phyloP scores from a whole-genome alignment of 306 rosid genomes.

The Astragalus membranaceus region DNA sequence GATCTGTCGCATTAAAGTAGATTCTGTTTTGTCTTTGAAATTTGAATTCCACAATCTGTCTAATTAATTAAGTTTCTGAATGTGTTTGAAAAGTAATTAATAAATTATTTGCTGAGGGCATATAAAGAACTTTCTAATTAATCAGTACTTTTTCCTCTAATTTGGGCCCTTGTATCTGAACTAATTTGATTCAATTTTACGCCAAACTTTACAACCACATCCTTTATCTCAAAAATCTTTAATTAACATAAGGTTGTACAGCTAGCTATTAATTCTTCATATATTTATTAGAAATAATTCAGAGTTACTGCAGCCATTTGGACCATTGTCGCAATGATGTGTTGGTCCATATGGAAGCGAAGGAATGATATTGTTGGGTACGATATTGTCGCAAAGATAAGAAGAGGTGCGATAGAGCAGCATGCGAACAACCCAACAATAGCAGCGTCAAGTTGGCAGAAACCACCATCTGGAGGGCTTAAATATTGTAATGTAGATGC shows the following conservation, averaged over 20 bases:
- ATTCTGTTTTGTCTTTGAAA: not conserved
- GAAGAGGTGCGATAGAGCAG: too few species aligned
- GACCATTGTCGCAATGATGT: too few species aligned
- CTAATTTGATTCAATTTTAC: constrained; percentile 42
- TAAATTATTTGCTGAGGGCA: not conserved
- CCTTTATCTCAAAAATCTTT: not conserved
- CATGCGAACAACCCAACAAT: too few species aligned
- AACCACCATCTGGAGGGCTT: too few species aligned
- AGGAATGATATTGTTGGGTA: too few species aligned
- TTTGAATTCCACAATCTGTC: not conserved
- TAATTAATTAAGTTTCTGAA: not conserved
- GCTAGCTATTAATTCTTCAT: not conserved
- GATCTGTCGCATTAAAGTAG: not conserved
- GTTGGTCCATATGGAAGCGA: too few species aligned
- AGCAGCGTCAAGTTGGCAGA: too few species aligned
- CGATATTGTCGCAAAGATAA: too few species aligned
- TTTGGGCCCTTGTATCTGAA: constrained; percentile 20
- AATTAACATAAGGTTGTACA: not conserved
- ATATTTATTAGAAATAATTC: not conserved
- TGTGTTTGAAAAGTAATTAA: not conserved
- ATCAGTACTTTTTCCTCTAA: constrained; percentile 13
- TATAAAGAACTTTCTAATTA: constrained; percentile 18
- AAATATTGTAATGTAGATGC: too few species aligned
- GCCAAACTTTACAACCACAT: constrained; percentile 30
- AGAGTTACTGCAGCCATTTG: too few species aligned